Conservation (phyloP, 345 rosid species). For the Citrus maxima region DNA sequence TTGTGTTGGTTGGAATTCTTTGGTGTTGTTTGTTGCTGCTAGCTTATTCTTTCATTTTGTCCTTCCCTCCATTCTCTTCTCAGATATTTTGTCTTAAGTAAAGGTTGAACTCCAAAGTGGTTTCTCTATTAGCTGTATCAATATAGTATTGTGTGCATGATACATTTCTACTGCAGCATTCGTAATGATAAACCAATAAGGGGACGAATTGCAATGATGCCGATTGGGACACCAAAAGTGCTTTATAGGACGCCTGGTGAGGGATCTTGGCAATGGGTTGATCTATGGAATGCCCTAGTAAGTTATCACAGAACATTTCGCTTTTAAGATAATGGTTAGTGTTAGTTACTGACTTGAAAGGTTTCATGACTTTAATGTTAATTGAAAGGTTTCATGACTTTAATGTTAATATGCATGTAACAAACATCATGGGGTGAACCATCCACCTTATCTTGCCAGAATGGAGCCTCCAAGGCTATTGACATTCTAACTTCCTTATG, state of each 20-base stretch:
- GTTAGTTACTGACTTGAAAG: neutral
- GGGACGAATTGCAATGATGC: slow-evolving; percentile 70
- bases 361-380: neutral
- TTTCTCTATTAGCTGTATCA: neutral
- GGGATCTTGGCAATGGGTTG: slow-evolving; percentile 90
- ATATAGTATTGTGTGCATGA: neutral
- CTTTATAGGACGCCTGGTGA: slow-evolving; percentile 70
- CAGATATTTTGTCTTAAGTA: neutral
- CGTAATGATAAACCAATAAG: slow-evolving; percentile 40
- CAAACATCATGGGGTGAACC: neutral
- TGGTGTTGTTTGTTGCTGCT: neutral
- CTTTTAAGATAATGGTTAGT: neutral
- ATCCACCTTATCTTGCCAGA: neutral
- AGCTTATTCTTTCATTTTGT: neutral
- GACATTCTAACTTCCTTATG: neutral
- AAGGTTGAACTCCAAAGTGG: neutral
- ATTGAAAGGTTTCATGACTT: neutral
- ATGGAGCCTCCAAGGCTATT: neutral
- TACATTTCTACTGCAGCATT: slow-evolving; percentile 32
- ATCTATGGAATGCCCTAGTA: slow-evolving; percentile 87
- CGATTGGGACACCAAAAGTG: slow-evolving; percentile 76
- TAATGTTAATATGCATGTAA: neutral
- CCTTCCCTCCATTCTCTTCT: too few relatives aligned
- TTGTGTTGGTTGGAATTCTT: neutral
- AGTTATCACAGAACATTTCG: slow-evolving; percentile 24